Evolutionary conservation across 2,329 filamentous ascomycete genomes (phyloP).

Genomic region (Ramularia endophylla): DNA sequence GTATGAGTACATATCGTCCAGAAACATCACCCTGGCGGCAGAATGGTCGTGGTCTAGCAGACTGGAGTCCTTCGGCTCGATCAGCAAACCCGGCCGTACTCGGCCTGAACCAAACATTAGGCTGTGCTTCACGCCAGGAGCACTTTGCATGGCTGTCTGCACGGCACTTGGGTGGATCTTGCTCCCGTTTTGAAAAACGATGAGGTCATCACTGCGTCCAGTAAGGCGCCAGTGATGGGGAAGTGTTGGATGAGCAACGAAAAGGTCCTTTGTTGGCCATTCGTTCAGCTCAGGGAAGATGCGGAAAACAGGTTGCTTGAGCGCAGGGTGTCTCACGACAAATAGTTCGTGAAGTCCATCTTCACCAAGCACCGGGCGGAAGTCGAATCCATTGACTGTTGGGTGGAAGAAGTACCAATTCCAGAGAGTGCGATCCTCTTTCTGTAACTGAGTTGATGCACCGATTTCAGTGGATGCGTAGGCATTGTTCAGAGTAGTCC

Average conservation of each 20-base stretch:
- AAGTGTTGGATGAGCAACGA: constrained; percentile 31
- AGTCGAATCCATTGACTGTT: too few species aligned
- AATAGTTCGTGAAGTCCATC: too few species aligned
- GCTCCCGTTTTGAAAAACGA: constrained; percentile 39
- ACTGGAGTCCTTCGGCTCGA: constrained; percentile 1
- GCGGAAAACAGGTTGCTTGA: constrained; percentile 2
- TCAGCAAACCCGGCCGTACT: background rate
- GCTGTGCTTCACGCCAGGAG: constrained; percentile 42
- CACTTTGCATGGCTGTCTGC: constrained; percentile 25
- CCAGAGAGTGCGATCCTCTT: background rate
- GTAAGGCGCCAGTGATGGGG: constrained; percentile 32
- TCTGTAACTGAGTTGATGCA: background rate
- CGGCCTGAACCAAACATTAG: constrained; percentile 37
- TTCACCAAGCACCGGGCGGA: too few species aligned
- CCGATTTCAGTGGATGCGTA: constrained; percentile 2
- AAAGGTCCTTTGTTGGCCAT: constrained; percentile 38
- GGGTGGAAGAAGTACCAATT: too few species aligned
- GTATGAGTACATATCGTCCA: background rate
- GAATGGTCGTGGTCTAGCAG: background rate
- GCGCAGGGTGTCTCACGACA: too few species aligned
- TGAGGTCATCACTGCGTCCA: constrained; percentile 38
- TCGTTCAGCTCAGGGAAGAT: constrained; percentile 28
- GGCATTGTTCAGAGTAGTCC: background rate
- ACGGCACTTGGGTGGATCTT: constrained; percentile 43
- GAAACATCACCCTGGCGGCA: background rate